Evolutionary conservation across 257 asterid species (phyloP).

Genomic region (Nicotiana tabacum): DNA sequence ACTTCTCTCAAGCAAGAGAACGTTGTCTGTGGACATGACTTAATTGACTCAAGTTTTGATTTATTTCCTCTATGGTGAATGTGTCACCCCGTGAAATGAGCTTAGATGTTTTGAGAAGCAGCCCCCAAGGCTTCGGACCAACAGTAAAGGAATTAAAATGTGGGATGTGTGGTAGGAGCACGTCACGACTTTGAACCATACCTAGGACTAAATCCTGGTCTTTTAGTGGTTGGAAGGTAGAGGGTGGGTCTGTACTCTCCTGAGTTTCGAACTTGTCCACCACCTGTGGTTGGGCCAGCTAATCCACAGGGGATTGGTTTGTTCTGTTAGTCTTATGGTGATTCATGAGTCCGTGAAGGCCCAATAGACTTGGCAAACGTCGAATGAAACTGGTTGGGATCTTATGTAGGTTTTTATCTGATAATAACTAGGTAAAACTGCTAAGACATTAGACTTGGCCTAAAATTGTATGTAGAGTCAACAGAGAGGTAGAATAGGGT

Average conservation of each 20-base stretch:
- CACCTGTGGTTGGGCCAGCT: not conserved
- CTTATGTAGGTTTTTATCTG: not conserved
- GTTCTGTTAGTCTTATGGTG: not conserved
- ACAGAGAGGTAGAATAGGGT: not conserved
- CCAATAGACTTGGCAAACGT: not conserved
- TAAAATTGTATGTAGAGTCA: not conserved
- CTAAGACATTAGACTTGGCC: not conserved
- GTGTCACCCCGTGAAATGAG: not conserved
- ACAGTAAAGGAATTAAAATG: not conserved
- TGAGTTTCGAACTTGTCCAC: not conserved
- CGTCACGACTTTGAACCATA: not conserved
- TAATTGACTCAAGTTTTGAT: not conserved
- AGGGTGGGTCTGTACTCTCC: not conserved
- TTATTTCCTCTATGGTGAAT: not conserved
- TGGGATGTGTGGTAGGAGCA: not conserved
- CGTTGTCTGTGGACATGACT: slow-evolving; percentile 4
- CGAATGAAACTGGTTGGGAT: not conserved
- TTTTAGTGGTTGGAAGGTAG: not conserved
- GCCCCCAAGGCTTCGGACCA: not conserved
- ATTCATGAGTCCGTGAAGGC: not conserved
- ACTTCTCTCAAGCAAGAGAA: not conserved
- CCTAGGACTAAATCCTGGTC: not conserved
- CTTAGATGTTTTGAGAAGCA: not conserved
- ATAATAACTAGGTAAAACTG: not conserved
- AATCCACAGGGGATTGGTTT: not conserved